These are phyloP conservation scores for Cryphonectria nitschkei DNA, from an alignment of 2,329 filamentous ascomycete genomes.

Conservation along the genomic window DNA sequence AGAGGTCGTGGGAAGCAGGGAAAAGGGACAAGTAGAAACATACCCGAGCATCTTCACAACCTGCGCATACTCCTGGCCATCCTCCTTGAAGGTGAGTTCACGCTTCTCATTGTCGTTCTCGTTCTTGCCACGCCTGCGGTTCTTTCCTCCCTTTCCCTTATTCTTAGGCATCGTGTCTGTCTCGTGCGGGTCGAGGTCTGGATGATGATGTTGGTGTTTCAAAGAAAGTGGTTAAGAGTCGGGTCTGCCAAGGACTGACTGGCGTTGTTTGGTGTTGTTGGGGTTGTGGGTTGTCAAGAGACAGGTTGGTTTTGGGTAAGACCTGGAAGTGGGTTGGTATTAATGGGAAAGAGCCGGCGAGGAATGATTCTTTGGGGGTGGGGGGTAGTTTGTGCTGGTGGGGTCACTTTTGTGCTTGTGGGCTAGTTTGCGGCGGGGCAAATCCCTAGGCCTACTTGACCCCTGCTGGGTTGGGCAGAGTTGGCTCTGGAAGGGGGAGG, in stretches of 20 bases:
- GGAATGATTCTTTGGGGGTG: constrained; percentile 17
- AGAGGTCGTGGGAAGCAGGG: neutral
- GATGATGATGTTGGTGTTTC: neutral
- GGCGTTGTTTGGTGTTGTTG: constrained; percentile 2
- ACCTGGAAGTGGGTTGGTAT: constrained; percentile 5
- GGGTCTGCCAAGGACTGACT: constrained; percentile 46
- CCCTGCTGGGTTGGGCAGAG: neutral
- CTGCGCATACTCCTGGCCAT: constrained; percentile 71
- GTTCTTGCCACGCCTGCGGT: constrained; percentile 60
- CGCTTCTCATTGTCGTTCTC: constrained; percentile 84
- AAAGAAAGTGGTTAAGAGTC: constrained; percentile 62
- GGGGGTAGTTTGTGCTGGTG: constrained; percentile 26
- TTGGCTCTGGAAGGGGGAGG: no score
- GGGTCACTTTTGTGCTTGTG: constrained; percentile 30
- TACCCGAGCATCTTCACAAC: constrained; percentile 88
- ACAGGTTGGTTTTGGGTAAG: neutral
- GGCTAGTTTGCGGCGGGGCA: constrained; percentile 20
- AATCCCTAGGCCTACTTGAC: neutral
- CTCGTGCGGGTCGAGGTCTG: neutral
- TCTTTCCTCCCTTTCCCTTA: constrained; percentile 32
- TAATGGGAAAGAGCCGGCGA: constrained; percentile 13
- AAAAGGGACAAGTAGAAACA: neutral
- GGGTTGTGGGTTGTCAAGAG: neutral
- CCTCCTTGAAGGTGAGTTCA: constrained; percentile 80
- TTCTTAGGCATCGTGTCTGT: constrained; percentile 28